Percentiles rank a stretch among this genome's conserved stretches.
phyloP scores from a whole-genome alignment of 768 basidiomycete species.

The Tylopilus sp. region DNA sequence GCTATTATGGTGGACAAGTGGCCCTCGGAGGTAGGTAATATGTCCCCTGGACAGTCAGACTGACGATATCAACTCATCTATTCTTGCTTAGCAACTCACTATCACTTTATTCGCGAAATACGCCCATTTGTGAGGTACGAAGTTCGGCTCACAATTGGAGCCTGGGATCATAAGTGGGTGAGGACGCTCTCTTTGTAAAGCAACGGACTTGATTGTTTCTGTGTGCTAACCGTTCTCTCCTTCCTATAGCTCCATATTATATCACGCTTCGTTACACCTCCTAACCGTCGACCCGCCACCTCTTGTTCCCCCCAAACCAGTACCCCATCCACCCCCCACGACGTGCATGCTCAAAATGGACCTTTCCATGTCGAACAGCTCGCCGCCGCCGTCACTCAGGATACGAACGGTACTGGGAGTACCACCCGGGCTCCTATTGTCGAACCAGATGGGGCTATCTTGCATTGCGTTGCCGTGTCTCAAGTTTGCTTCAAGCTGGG shows the following conservation, averaged over 20 bases:
- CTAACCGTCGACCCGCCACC: slow-evolving; percentile 23
- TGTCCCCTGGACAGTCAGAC: not conserved
- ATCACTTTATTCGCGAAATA: slow-evolving; percentile 68
- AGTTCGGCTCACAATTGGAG: slow-evolving; percentile 50
- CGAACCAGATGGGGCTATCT: slow-evolving; percentile 46
- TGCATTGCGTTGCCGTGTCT: slow-evolving; percentile 64
- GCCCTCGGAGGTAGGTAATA: slow-evolving; percentile 42
- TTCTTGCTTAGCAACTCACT: slow-evolving; percentile 52
- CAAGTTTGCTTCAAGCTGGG: slow-evolving; percentile 67
- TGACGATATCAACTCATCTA: not conserved
- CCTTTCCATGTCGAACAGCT: slow-evolving; percentile 13
- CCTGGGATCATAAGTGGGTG: slow-evolving; percentile 84
- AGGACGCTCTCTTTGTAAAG: slow-evolving; percentile 20
- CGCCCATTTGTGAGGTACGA: slow-evolving; percentile 60
- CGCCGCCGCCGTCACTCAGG: slow-evolving; percentile 8
- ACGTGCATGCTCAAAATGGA: slow-evolving; percentile 1
- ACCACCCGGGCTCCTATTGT: slow-evolving; percentile 8
- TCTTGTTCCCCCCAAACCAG: slow-evolving; percentile 24
- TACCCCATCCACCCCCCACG: slow-evolving; percentile 22
- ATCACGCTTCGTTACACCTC: slow-evolving; percentile 59
- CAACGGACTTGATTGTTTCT: not conserved
- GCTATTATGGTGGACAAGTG: slow-evolving; percentile 57
- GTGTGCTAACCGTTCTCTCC: not conserved
- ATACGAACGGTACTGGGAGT: not conserved
- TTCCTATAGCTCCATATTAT: slow-evolving; percentile 54